phyloP scores from a whole-genome alignment of 148 eudicot genomes.

The Amaranthus cruentus region DNA sequence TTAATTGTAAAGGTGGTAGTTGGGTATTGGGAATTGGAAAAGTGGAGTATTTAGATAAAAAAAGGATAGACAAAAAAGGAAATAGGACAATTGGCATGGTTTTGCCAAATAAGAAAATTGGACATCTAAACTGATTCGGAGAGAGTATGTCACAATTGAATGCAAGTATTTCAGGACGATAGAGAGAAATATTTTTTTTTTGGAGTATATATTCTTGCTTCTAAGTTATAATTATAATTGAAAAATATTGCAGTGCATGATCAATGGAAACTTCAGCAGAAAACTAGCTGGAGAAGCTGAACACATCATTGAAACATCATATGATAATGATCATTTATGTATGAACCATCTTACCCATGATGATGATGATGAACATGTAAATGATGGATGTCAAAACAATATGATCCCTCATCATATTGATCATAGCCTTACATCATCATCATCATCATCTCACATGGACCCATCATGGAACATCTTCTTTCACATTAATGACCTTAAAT shows the following conservation, averaged over 20 bases:
- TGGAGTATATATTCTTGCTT: too few species aligned
- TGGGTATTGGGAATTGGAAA: too few species aligned
- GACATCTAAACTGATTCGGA: too few species aligned
- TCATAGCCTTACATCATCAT: conserved; percentile 23
- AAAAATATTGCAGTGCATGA: conserved; percentile 18
- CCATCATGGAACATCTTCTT: conserved; percentile 48
- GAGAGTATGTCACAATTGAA: too few species aligned
- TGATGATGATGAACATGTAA: background rate
- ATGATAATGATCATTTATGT: conserved; percentile 16
- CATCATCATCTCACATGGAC: conserved; percentile 33
- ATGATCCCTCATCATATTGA: conserved; percentile 3
- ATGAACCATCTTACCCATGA: conserved; percentile 19
- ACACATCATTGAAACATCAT: conserved; percentile 17
- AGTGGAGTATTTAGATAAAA: too few species aligned
- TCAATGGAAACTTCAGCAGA: conserved; percentile 25
- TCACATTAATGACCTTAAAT: conserved; percentile 36
- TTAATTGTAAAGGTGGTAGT: too few species aligned
- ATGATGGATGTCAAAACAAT: conserved; percentile 2
- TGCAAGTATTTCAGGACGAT: too few species aligned
- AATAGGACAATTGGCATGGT: too few species aligned
- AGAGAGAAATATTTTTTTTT: too few species aligned
- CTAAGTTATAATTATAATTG: too few species aligned
- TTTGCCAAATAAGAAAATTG: too few species aligned
- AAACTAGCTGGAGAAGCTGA: conserved; percentile 13
- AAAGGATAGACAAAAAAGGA: too few species aligned